Conservation (phyloP, 2,329 filamentous ascomycete genomes). For the Pochonia chlamydosporia region DNA sequence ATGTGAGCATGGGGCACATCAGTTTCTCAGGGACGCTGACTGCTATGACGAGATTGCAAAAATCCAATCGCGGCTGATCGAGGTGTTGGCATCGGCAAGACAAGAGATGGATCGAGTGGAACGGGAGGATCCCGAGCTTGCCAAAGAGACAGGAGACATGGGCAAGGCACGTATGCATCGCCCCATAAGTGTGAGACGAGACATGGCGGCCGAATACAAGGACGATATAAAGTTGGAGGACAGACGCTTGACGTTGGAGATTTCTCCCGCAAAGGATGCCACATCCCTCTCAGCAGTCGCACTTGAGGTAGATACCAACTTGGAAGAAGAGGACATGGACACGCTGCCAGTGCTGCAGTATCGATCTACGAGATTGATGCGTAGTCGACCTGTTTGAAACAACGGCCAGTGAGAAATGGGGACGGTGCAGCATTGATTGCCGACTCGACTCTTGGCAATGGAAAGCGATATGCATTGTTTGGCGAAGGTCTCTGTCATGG, state of each 20-base stretch:
- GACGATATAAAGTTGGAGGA: conserved; percentile 18
- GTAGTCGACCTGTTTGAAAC: conserved; percentile 19
- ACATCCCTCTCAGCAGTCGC: conserved; percentile 14
- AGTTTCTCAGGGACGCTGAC: conserved; percentile 82
- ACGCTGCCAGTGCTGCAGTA: conserved; percentile 34
- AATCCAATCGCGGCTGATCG: conserved; percentile 58
- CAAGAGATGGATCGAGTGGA: conserved; percentile 53
- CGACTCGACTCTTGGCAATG: too few relatives aligned
- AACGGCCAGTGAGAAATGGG: too few relatives aligned
- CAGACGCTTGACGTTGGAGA: conserved; percentile 17
- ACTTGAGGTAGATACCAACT: conserved; percentile 27
- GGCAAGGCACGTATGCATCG: conserved; percentile 43
- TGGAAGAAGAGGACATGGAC: conserved; percentile 38
- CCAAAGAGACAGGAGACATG: conserved; percentile 31
- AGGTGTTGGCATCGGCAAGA: conserved; percentile 56
- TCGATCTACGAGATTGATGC: conserved; percentile 35
- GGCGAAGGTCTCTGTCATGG: too few relatives aligned
- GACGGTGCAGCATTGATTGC: too few relatives aligned
- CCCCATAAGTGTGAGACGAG: conserved; percentile 47
- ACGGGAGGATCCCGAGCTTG: conserved; percentile 43
- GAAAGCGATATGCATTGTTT: too few relatives aligned
- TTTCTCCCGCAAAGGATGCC: conserved; percentile 7
- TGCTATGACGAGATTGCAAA: conserved; percentile 71
- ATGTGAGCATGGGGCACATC: conserved; percentile 82
- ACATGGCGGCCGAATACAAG: conserved; percentile 26